Evolutionary conservation across 2,329 filamentous ascomycete species (phyloP).

Genomic region (Fusarium incarnatum): DNA sequence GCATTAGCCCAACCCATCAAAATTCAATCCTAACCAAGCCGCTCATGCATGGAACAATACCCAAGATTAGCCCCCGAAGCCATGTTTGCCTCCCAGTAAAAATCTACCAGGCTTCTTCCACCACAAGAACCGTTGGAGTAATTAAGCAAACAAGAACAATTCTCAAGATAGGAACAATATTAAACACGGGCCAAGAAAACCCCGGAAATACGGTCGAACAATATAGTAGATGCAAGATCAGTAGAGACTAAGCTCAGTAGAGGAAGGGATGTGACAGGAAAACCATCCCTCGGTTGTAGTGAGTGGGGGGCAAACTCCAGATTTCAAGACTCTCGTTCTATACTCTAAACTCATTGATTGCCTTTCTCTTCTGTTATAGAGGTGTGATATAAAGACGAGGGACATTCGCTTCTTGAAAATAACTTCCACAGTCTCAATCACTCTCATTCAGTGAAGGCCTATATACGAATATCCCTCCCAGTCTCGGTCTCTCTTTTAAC

Average conservation of each 20-base stretch:
- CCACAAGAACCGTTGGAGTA: not conserved
- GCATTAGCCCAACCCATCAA: not conserved
- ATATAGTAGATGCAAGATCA: not conserved
- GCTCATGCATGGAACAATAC: constrained; percentile 13
- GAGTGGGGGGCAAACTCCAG: constrained; percentile 1
- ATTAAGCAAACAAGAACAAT: not conserved
- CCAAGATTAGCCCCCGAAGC: constrained; percentile 1
- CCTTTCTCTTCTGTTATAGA: not conserved
- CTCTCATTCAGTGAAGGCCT: not conserved
- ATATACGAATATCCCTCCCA: not conserved
- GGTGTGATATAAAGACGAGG: constrained; percentile 8
- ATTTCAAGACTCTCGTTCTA: not conserved
- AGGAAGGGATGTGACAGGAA: not conserved
- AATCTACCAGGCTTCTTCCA: not conserved
- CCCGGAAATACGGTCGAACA: constrained; percentile 3
- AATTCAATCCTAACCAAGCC: not conserved
- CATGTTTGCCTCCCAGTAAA: constrained; percentile 15
- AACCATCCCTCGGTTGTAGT: not conserved
- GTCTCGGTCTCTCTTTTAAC: not conserved
- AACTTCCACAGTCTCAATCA: not conserved
- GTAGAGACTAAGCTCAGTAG: constrained; percentile 2
- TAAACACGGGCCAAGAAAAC: not conserved
- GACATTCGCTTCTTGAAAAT: not conserved
- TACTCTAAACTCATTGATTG: not conserved
- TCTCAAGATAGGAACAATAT: constrained; percentile 11